Percentiles rank a stretch among this genome's conserved stretches.
These are phyloP conservation scores for Fusarium sp. DNA, from an alignment of 2,329 filamentous ascomycete species.

Conservation along the genomic window DNA sequence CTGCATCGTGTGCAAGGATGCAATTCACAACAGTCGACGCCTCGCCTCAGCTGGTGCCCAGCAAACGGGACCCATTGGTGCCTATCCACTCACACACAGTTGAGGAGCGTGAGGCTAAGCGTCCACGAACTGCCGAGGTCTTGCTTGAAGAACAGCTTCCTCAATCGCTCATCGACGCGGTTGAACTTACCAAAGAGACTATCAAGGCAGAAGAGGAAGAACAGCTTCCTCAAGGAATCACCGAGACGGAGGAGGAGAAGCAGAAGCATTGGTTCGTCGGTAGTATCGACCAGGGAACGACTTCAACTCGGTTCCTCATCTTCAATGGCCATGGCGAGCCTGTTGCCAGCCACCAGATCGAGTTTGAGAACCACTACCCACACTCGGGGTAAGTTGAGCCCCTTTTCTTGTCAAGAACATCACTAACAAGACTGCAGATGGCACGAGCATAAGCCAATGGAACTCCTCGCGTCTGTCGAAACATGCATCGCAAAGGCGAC, in stretches of 20 bases:
- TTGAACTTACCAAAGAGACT: conserved; percentile 29
- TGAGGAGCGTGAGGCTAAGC: conserved; percentile 25
- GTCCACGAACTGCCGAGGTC: conserved; percentile 39
- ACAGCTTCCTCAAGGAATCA: conserved; percentile 47
- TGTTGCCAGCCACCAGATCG: conserved; percentile 85
- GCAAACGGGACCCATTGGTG: conserved; percentile 21
- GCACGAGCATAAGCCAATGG: conserved; percentile 89
- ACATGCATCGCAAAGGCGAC: conserved; percentile 83
- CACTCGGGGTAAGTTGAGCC: conserved; percentile 77
- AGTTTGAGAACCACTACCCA: conserved; percentile 87
- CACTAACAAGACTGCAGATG: conserved; percentile 65
- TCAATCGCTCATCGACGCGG: conserved; percentile 43
- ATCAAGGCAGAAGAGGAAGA: conserved; percentile 21
- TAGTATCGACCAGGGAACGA: conserved; percentile 92
- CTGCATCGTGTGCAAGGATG: conserved; percentile 43
- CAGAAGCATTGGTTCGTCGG: conserved; percentile 76
- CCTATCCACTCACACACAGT: conserved; percentile 15
- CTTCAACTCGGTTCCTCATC: conserved; percentile 89
- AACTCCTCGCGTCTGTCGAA: conserved; percentile 80
- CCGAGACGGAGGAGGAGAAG: conserved; percentile 48
- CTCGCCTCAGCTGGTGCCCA: conserved; percentile 10
- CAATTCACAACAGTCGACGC: conserved; percentile 34
- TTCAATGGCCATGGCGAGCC: conserved; percentile 85
- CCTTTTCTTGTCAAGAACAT: neutral
- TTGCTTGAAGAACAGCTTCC: conserved; percentile 41